These are phyloP conservation scores for Oryza punctata DNA, from an alignment of 176 grass and related monocot species.

Conservation along the genomic window DNA sequence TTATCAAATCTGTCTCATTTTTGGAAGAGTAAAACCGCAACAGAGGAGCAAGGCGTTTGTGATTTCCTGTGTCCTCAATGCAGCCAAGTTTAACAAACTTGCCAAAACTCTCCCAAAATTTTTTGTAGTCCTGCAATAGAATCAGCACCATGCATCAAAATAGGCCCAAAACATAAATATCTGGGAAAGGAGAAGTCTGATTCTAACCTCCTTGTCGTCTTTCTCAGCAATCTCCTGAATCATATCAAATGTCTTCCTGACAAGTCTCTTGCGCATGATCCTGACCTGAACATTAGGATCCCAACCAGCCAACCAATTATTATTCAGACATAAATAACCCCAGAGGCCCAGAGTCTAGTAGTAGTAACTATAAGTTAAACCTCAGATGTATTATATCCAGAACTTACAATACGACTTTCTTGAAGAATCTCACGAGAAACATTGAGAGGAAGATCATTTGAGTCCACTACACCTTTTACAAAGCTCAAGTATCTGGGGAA, in stretches of 20 bases:
- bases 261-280: conserved; percentile 91
- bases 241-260: conserved; percentile 97
- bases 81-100: conserved; percentile 82
- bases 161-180: not conserved
- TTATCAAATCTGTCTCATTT: conserved; percentile 67
- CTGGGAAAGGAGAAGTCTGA: not conserved
- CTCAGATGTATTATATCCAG: conserved; percentile 34
- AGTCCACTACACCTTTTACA: conserved; percentile 88
- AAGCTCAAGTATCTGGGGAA: conserved; percentile 87
- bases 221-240: conserved; percentile 78
- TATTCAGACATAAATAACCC: not conserved
- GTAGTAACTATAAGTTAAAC: conserved; percentile 4
- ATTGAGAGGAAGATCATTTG: conserved; percentile 83
- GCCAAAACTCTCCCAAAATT: conserved; percentile 90
- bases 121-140: conserved; percentile 74
- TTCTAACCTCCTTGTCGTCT: conserved; percentile 73
- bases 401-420: conserved; percentile 91
- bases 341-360: not conserved
- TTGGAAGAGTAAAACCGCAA: conserved; percentile 77
- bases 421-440: conserved; percentile 91
- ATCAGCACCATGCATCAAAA: not conserved
- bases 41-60: conserved; percentile 69
- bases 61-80: conserved; percentile 93
- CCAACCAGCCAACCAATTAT: not conserved
- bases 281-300: conserved; percentile 56